Evolutionary conservation across 1,284 basidiomycete species (phyloP).

Genomic region (Irpex sp.): DNA sequence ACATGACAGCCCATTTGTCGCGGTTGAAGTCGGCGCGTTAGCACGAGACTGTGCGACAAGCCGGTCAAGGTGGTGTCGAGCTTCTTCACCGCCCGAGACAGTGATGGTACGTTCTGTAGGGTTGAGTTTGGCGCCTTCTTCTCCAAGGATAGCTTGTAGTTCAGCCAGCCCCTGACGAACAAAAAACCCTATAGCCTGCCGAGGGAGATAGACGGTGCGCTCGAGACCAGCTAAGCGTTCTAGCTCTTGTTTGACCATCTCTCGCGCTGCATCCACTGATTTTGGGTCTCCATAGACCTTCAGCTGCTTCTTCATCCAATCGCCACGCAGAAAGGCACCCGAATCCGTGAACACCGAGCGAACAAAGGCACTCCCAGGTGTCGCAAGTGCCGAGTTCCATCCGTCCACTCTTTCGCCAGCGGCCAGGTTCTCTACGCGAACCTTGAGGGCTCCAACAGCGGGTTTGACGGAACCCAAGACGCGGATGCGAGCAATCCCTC

Average conservation of each 20-base stretch:
- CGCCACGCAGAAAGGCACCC: constrained; percentile 37
- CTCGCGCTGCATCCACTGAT: constrained; percentile 23
- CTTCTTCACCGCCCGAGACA: constrained; percentile 47
- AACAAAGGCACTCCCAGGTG: constrained; percentile 35
- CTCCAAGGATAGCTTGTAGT: constrained; percentile 46
- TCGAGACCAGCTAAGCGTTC: constrained; percentile 38
- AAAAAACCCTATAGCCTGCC: constrained; percentile 41
- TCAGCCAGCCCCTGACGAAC: constrained; percentile 41
- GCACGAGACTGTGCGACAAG: constrained; percentile 39
- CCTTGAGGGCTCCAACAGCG: constrained; percentile 50
- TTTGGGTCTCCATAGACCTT: constrained; percentile 12
- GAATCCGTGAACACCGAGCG: constrained; percentile 30
- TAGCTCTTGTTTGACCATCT: constrained; percentile 39
- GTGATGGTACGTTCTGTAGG: constrained; percentile 34
- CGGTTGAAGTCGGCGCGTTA: not conserved
- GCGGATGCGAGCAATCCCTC: constrained; percentile 21
- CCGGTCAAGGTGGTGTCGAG: constrained; percentile 36
- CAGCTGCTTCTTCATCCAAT: constrained; percentile 28
- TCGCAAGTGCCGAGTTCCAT: constrained; percentile 37
- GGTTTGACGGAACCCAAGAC: constrained; percentile 38
- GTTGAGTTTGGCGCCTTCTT: constrained; percentile 43
- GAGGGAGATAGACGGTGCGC: constrained; percentile 32
- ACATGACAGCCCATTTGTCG: constrained; percentile 28
- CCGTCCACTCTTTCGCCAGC: constrained; percentile 43
- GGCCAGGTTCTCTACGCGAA: constrained; percentile 50